Conservation (phyloP, 78 protist species). For the Dictyostelium purpureum region DNA sequence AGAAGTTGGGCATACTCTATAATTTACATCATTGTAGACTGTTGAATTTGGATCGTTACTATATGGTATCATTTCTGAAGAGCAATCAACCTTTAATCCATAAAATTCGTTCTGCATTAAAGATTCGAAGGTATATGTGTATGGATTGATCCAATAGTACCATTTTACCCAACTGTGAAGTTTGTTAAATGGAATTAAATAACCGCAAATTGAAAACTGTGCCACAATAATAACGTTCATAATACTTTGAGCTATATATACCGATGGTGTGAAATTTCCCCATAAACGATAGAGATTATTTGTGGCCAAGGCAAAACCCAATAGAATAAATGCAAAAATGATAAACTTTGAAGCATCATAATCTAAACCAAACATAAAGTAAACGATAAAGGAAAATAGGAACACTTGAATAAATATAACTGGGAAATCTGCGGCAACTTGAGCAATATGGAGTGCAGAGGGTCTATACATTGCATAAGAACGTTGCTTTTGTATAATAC, state of each 20-base stretch:
- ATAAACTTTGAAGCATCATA: slow-evolving; percentile 61
- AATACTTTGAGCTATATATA: slow-evolving; percentile 10
- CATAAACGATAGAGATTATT: slow-evolving; percentile 57
- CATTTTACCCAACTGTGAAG: slow-evolving; percentile 75
- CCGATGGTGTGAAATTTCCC: slow-evolving; percentile 59
- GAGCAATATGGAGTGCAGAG: slow-evolving; percentile 72
- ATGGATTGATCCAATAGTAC: slow-evolving; percentile 74
- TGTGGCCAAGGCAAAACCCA: slow-evolving; percentile 34
- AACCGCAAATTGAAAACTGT: slow-evolving; percentile 51
- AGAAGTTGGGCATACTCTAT: slow-evolving; percentile 20
- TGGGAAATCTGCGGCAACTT: slow-evolving; percentile 64
- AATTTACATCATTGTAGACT: neutral
- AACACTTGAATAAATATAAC: slow-evolving; percentile 44
- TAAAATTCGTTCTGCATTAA: slow-evolving; percentile 52
- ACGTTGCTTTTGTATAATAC: slow-evolving; percentile 60
- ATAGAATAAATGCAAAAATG: slow-evolving; percentile 39
- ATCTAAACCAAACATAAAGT: slow-evolving; percentile 71
- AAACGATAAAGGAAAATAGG: slow-evolving; percentile 34
- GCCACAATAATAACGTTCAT: neutral
- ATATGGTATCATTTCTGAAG: neutral
- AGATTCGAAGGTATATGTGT: slow-evolving; percentile 65
- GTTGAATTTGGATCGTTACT: neutral
- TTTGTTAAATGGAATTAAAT: slow-evolving; percentile 49
- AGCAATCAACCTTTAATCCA: neutral
- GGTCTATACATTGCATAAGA: slow-evolving; percentile 74